Percentiles rank a stretch among this genome's conserved stretches.
Conservation (phyloP, 2,329 filamentous ascomycete genomes). For the Talaromyces piceae region DNA sequence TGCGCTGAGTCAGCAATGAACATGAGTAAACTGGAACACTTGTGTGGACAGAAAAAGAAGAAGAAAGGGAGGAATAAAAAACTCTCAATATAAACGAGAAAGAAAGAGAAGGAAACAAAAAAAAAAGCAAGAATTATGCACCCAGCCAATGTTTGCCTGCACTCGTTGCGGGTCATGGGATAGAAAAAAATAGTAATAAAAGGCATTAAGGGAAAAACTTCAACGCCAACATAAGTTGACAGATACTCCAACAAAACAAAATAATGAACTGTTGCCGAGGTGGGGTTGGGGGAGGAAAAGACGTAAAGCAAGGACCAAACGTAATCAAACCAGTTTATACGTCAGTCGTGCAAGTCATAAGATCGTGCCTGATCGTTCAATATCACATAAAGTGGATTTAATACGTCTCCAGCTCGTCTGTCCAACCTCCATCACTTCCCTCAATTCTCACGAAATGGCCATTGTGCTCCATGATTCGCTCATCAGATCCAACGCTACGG, state of each 20-base stretch:
- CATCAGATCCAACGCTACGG: conserved; percentile 21
- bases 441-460: conserved; percentile 39
- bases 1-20: conserved; percentile 13
- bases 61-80: conserved; percentile 11
- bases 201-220: conserved; percentile 19
- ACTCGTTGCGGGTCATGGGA: conserved; percentile 1
- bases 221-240: not conserved
- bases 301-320: not conserved
- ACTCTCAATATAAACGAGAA: conserved; percentile 15
- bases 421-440: conserved; percentile 49
- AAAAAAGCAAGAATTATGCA: conserved; percentile 15
- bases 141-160: not conserved
- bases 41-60: conserved; percentile 16
- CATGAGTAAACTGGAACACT: conserved; percentile 14
- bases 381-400: conserved; percentile 17
- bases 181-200: conserved; percentile 8
- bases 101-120: too few relatives aligned
- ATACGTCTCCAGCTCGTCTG: conserved; percentile 43
- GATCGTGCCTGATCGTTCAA: conserved; percentile 9
- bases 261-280: conserved; percentile 9
- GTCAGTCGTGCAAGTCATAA: conserved; percentile 1
- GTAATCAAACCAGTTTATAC: not conserved
- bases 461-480: conserved; percentile 33
- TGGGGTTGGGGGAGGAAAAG: conserved; percentile 12
- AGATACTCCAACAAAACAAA: not conserved